These are phyloP conservation scores for Fusarium foetens DNA, from an alignment of 2,329 filamentous ascomycete species.

Conservation along the genomic window DNA sequence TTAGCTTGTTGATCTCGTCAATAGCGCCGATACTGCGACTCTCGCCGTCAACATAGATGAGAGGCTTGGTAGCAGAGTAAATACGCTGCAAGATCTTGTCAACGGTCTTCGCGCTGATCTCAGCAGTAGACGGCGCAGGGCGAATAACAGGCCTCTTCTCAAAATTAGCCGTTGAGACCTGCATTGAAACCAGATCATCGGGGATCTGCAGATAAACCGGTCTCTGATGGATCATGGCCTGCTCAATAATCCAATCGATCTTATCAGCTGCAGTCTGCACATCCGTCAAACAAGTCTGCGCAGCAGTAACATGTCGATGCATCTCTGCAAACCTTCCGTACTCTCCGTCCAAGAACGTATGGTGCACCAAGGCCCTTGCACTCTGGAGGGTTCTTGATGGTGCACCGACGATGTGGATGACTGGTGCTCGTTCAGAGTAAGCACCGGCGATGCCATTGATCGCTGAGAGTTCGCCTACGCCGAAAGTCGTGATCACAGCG, in stretches of 20 bases:
- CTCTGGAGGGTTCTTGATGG: neutral
- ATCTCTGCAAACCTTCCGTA: constrained; percentile 12
- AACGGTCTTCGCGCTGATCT: neutral
- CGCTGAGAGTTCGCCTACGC: constrained; percentile 12
- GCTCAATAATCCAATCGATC: constrained; percentile 18
- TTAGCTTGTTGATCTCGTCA: neutral
- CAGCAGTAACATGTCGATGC: constrained; percentile 15
- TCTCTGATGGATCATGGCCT: constrained; percentile 1
- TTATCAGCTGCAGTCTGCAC: neutral
- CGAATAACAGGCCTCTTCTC: neutral
- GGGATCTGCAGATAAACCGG: constrained; percentile 17
- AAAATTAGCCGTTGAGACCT: neutral
- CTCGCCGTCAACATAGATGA: constrained; percentile 11
- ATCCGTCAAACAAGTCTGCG: constrained; percentile 4
- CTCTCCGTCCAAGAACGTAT: constrained; percentile 15
- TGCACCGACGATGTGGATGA: constrained; percentile 8
- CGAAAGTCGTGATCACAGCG: constrained; percentile 8
- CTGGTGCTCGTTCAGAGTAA: constrained; percentile 6
- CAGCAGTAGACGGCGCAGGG: neutral
- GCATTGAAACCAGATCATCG: constrained; percentile 8
- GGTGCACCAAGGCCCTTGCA: neutral
- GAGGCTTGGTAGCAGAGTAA: constrained; percentile 9
- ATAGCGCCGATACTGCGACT: neutral
- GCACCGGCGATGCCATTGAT: constrained; percentile 16
- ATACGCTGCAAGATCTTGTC: neutral